A percentile compares a stretch with the other conserved stretches of the same genome.
phyloP scores from a whole-genome alignment of 139 green algal genomes.

The Haematococcus lacustris region DNA sequence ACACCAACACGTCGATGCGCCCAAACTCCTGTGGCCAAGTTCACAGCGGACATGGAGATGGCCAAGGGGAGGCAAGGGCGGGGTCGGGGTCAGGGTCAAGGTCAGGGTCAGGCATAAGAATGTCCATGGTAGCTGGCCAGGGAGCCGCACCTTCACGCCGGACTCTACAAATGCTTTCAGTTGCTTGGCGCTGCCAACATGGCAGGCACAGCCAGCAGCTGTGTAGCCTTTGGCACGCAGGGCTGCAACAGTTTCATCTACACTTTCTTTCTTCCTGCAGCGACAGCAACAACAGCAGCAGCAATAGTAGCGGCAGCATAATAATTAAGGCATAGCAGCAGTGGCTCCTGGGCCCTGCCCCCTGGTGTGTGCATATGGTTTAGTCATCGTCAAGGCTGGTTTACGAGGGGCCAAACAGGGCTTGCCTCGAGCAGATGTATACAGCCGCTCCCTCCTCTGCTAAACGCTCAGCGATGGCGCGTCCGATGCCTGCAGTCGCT shows the following conservation, averaged over 20 bases:
- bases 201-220: conserved; percentile 64
- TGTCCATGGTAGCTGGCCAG: not conserved
- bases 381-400: too few species aligned
- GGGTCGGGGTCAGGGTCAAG: not conserved
- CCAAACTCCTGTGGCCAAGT: conserved; percentile 45
- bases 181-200: conserved; percentile 72
- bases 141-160: conserved; percentile 42
- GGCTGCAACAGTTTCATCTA: conserved; percentile 66
- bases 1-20: conserved; percentile 78
- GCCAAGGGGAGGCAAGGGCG: not conserved
- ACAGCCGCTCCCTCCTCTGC: conserved; percentile 73
- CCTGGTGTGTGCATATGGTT: too few species aligned
- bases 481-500: conserved; percentile 87
- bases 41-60: not conserved
- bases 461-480: conserved; percentile 66
- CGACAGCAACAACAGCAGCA: too few species aligned
- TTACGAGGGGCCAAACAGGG: too few species aligned
- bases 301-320: too few species aligned
- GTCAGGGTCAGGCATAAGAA: not conserved
- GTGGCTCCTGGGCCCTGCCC: too few species aligned
- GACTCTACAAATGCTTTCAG: conserved; percentile 52
- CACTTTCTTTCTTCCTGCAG: conserved; percentile 48
- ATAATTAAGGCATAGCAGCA: too few species aligned
- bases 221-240: conserved; percentile 52
- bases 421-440: conserved; percentile 65